A percentile compares a stretch with the other conserved stretches of the same genome.
phyloP scores from a whole-genome alignment of 2,329 filamentous ascomycete genomes.

The Pseudopithomyces chartarum region DNA sequence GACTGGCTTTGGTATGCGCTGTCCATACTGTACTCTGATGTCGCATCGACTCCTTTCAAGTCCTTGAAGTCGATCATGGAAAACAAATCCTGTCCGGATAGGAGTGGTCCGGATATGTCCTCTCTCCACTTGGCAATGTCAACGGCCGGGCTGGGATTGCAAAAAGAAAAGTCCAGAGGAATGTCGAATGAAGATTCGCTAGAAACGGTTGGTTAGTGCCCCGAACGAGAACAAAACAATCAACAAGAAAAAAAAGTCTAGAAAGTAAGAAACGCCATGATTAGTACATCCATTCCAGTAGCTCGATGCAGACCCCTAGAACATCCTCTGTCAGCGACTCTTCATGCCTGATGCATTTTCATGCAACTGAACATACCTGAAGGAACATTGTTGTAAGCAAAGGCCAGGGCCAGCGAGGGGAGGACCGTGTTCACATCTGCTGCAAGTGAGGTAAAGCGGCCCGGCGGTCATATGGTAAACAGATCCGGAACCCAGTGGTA shows the following conservation, averaged over 20 bases:
- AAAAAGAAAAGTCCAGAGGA: conserved; percentile 39
- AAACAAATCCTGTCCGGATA: conserved; percentile 42
- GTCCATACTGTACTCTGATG: conserved; percentile 50
- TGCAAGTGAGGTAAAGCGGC: not conserved
- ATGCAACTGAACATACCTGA: conserved; percentile 1
- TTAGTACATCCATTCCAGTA: conserved; percentile 20
- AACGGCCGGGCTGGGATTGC: conserved; percentile 31
- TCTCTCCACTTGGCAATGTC: conserved; percentile 50
- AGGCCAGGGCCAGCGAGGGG: not conserved
- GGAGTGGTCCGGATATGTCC: conserved; percentile 41
- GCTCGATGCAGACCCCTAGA: conserved; percentile 13
- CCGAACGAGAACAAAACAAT: conserved; percentile 17
- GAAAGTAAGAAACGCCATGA: conserved; percentile 17
- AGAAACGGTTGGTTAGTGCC: conserved; percentile 43
- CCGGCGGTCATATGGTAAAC: not conserved
- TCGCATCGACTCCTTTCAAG: conserved; percentile 40
- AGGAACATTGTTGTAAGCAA: not conserved
- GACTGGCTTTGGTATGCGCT: conserved; percentile 49
- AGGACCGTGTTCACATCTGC: not conserved
- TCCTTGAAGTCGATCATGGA: conserved; percentile 40
- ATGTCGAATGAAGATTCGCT: conserved; percentile 48
- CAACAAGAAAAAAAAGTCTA: conserved; percentile 20
- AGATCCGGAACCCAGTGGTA: conserved; percentile 1
- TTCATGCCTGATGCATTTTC: not conserved
- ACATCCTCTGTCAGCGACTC: conserved; percentile 43